A percentile compares a stretch with the other conserved stretches of the same genome.
phyloP scores from a whole-genome alignment of 2,329 filamentous ascomycete genomes.

The Botrytis pseudocinerea region DNA sequence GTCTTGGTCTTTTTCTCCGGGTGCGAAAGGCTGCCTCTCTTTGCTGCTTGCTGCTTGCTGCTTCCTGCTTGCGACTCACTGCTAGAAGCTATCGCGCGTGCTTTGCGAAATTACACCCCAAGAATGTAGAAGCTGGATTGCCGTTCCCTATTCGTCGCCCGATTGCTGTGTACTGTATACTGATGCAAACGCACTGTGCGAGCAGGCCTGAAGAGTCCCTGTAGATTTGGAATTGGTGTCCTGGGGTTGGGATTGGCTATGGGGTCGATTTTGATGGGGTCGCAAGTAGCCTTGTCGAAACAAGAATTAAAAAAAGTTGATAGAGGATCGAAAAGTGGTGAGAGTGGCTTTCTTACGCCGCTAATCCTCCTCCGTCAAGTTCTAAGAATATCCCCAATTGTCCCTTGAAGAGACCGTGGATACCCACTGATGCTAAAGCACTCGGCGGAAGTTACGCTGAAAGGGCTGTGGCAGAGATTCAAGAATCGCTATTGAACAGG shows the following conservation, averaged over 20 bases:
- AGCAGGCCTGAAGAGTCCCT: slow-evolving; percentile 6
- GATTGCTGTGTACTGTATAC: not conserved
- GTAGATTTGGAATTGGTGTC: slow-evolving; percentile 7
- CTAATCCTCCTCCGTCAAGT: not conserved
- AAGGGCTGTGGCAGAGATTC: not conserved
- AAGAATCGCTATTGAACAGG: not conserved
- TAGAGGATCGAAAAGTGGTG: not conserved
- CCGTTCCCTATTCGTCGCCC: not conserved
- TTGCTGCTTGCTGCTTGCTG: not conserved
- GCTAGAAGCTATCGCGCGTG: slow-evolving; percentile 4
- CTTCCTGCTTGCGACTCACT: not conserved
- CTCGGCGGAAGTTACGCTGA: slow-evolving; percentile 15
- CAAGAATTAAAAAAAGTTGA: not conserved
- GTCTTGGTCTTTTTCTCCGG: not conserved
- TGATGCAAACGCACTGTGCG: slow-evolving; percentile 15
- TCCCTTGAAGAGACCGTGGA: not conserved
- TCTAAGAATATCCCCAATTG: slow-evolving; percentile 1
- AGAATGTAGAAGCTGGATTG: not conserved
- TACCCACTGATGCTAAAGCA: not conserved
- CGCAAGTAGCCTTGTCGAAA: slow-evolving; percentile 1
- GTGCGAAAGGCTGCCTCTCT: not conserved
- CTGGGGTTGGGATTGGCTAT: slow-evolving; percentile 5
- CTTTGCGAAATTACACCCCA: slow-evolving; percentile 10
- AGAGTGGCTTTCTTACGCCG: slow-evolving; percentile 6
- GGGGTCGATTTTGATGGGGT: slow-evolving; percentile 7